Evolutionary conservation across 805 yeast genomes (phyloP).

Genomic region (Alloascoidea hylecoeti): DNA sequence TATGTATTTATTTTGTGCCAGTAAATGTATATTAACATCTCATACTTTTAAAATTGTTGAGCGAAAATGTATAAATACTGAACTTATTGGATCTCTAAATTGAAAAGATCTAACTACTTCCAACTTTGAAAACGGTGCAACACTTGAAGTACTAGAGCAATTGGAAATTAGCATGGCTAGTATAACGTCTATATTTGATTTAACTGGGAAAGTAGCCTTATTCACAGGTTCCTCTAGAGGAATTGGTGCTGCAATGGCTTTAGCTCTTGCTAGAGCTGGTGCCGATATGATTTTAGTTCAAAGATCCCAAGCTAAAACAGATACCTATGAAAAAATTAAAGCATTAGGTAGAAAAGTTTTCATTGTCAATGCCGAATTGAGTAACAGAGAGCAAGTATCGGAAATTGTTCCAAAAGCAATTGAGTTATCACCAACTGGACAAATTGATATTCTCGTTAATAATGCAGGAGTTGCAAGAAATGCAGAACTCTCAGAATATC

Average conservation of each 20-base stretch:
- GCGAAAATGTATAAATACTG: no score
- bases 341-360: slow-evolving; percentile 15
- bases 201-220: slow-evolving; percentile 26
- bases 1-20: no score
- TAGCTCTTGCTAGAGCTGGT: slow-evolving; percentile 37
- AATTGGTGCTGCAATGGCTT: slow-evolving; percentile 37
- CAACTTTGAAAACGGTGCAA: no score
- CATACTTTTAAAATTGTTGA: no score
- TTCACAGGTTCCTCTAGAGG: slow-evolving; percentile 48
- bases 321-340: slow-evolving; percentile 15
- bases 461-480: slow-evolving; percentile 27
- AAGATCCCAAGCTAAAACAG: slow-evolving; percentile 16
- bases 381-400: slow-evolving; percentile 16
- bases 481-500: slow-evolving; percentile 18
- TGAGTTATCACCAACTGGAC: slow-evolving; percentile 14
- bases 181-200: slow-evolving; percentile 19
- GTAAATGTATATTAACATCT: no score
- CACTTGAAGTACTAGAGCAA: no score
- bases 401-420: slow-evolving; percentile 18
- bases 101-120: no score
- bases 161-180: no score
- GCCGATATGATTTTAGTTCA: slow-evolving; percentile 26
- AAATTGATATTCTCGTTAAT: slow-evolving; percentile 26
- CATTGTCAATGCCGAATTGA: slow-evolving; percentile 14
- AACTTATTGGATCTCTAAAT: no score